Base-by-base conservation (phyloP, 345 rosid species). In the Gossypium stocksii region DNA sequence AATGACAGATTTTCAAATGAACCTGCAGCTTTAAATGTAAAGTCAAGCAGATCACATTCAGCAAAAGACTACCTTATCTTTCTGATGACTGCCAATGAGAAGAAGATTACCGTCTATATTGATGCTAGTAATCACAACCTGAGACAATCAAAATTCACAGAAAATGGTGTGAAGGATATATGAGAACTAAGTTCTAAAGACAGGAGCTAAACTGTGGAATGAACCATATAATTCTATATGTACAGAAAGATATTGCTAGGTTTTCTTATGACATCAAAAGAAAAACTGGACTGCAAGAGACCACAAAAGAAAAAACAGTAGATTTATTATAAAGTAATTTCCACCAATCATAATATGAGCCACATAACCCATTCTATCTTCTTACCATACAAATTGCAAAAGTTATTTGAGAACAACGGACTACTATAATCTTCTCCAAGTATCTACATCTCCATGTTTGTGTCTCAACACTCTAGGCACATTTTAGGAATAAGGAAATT, bases 121-220 rank as follows among this genome's bases (percentile, higher is more conserved):
- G 64, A 95, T 93, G 90, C 99, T 91, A 77, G 99, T 95, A 72
- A 95, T 88, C 79, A 95, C 94, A 80, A 95, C 98, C 99, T 95
- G 90, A 82, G 51, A 83, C 10, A 41, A 80, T 75, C 48, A 76
- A 64, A 79, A 51, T 16, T 49, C 45, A 65, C n/a, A 43, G 25
- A 44, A 19, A 43, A 58, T 23, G 41, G 61, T 46, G 34, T 43
- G 52, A 72, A 25, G 61, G n/a, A 17, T 29, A 16, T 45, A 17
- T 19, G 65, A 62, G 70, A 61, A 27, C 27, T 53, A 70, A 69
- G 53, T 15, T 27, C 43, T 48, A 0, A 48, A 51, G 2, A 16
- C 15, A 4, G 57, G 27, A 70, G 38, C 61, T 11, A 52, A 70
- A 52, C 27, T 29, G 61, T 10, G 43, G 72, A 8, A 70, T 52